A percentile compares a stretch with the other conserved stretches of the same genome.
Conservation (phyloP, 805 yeast genomes). For the Metschnikowia chrysomelidarum region DNA sequence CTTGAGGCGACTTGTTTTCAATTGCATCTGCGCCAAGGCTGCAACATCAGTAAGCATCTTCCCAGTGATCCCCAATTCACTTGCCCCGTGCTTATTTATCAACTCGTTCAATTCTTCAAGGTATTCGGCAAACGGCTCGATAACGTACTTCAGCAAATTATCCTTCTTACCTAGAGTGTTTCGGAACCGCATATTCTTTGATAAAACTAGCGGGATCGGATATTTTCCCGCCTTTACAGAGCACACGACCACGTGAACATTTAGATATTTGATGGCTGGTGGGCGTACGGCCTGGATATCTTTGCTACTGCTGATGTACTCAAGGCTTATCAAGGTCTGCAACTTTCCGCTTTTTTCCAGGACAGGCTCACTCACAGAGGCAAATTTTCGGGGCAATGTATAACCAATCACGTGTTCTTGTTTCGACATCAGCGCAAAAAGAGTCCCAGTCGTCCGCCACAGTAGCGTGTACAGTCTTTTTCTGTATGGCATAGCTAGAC, state of each 20-base stretch:
- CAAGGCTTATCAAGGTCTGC: conserved; percentile 8
- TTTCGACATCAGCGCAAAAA: conserved; percentile 18
- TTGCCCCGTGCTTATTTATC: conserved; percentile 18
- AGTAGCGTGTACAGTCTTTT: conserved; percentile 23
- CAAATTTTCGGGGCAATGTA: conserved; percentile 9
- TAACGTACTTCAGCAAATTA: conserved; percentile 21
- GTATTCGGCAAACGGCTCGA: conserved; percentile 22
- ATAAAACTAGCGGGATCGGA: conserved; percentile 23
- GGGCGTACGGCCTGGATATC: conserved; percentile 11
- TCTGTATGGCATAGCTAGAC: conserved; percentile 19
- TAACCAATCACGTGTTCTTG: conserved; percentile 16
- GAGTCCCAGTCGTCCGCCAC: conserved; percentile 23
- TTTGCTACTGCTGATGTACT: conserved; percentile 8
- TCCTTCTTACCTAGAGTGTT: conserved; percentile 18
- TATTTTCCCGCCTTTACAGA: conserved; percentile 28
- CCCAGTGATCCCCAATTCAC: conserved; percentile 18
- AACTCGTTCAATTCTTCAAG: conserved; percentile 19
- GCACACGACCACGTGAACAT: conserved; percentile 17
- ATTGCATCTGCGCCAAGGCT: conserved; percentile 23
- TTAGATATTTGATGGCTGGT: conserved; percentile 16
- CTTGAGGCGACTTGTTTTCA: conserved; percentile 22
- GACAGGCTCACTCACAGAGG: conserved; percentile 1
- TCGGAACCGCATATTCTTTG: conserved; percentile 17
- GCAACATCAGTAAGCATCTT: conserved; percentile 28
- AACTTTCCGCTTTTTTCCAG: conserved; percentile 4